These are phyloP conservation scores for Globisporangium middletonii DNA, from an alignment of 352 stramenopile species.

Conservation along the genomic window DNA sequence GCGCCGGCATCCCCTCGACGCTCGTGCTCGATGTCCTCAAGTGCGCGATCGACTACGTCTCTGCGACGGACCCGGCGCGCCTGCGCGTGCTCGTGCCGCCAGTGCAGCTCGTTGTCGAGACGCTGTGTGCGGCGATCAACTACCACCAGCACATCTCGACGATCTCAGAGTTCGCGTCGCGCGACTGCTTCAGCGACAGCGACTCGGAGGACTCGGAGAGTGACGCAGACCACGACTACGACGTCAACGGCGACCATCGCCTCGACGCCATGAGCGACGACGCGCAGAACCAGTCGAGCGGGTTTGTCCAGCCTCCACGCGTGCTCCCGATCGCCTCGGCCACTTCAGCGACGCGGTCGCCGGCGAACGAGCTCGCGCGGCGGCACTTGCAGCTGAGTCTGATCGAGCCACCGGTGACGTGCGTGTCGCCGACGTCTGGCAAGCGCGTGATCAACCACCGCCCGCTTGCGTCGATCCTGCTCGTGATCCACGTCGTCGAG, in stretches of 20 bases:
- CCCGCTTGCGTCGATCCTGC: constrained; percentile 50
- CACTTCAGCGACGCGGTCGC: neutral
- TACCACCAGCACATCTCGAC: constrained; percentile 73
- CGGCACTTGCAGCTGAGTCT: constrained; percentile 11
- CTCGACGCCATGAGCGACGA: constrained; percentile 7
- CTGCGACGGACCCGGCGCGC: constrained; percentile 18
- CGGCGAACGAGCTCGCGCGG: constrained; percentile 1
- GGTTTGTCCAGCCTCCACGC: neutral
- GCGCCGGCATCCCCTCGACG: constrained; percentile 35
- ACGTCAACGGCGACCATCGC: constrained; percentile 2
- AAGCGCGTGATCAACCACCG: constrained; percentile 58
- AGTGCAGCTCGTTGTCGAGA: constrained; percentile 47
- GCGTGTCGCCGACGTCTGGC: constrained; percentile 38
- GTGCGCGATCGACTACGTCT: constrained; percentile 42
- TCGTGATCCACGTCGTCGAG: constrained; percentile 62
- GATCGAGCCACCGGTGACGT: constrained; percentile 11
- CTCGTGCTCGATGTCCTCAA: constrained; percentile 58
- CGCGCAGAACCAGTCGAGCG: constrained; percentile 6
- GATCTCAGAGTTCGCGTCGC: constrained; percentile 64
- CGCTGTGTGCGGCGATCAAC: constrained; percentile 62
- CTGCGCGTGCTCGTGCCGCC: constrained; percentile 44
- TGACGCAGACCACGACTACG: constrained; percentile 20
- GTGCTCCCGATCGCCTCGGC: constrained; percentile 8
- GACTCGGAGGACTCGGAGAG: constrained; percentile 43
- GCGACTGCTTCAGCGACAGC: constrained; percentile 71